These are phyloP conservation scores for Xylaria scruposa DNA, from an alignment of 495 filamentous ascomycete genomes.

Conservation along the genomic window DNA sequence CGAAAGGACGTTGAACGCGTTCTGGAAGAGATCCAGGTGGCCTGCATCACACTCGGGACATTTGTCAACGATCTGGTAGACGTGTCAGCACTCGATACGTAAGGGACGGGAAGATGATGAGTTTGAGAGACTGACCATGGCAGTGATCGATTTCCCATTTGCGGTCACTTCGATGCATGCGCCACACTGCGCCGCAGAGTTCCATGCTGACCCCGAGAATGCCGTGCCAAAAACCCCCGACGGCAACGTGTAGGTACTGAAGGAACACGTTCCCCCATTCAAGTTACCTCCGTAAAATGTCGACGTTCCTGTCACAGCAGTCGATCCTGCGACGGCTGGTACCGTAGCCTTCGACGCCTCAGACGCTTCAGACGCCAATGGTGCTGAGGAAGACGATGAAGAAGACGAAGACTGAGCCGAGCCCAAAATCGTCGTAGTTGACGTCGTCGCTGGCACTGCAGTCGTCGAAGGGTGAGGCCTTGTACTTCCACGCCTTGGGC, in stretches of 20 bases:
- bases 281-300: conserved; percentile 66
- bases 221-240: conserved; percentile 61
- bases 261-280: conserved; percentile 63
- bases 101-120: not conserved
- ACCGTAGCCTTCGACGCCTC: too few relatives aligned
- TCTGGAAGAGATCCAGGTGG: conserved; percentile 66
- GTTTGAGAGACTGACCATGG: conserved; percentile 57
- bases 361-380: too few relatives aligned
- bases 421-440: conserved; percentile 37
- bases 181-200: conserved; percentile 61
- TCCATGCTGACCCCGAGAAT: conserved; percentile 58
- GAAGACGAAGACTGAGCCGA: too few relatives aligned
- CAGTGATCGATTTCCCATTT: conserved; percentile 62
- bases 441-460: conserved; percentile 44
- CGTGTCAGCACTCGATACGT: conserved; percentile 2
- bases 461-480: conserved; percentile 1
- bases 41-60: conserved; percentile 62
- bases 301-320: conserved; percentile 45
- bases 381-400: too few relatives aligned
- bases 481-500: not conserved
- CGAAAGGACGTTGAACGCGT: conserved; percentile 57
- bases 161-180: conserved; percentile 63
- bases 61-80: conserved; percentile 62
- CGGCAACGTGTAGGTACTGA: conserved; percentile 64
- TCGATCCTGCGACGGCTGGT: not conserved